These are phyloP conservation scores for Bocquillonia castaneifolia DNA, from an alignment of 441 rosid species.

Conservation along the genomic window DNA sequence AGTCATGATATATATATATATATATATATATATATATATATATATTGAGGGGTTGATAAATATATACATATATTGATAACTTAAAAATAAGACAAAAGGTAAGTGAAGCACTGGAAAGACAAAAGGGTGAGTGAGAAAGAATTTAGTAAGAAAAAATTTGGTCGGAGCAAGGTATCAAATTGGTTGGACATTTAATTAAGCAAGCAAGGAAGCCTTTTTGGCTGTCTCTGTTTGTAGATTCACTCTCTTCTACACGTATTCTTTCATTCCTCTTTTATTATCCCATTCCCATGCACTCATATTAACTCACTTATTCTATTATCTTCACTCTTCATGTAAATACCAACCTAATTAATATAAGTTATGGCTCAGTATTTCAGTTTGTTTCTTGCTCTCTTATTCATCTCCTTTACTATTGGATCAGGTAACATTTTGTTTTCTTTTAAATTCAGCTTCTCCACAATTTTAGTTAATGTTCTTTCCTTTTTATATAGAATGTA, in stretches of 20 bases:
- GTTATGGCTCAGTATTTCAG: slow-evolving; percentile 28
- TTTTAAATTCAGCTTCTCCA: not conserved
- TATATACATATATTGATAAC: too few species aligned
- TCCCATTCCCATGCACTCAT: not conserved
- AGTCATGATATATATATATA: too few species aligned
- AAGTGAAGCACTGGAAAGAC: not conserved
- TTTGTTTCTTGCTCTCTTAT: slow-evolving; percentile 15
- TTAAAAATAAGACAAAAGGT: too few species aligned
- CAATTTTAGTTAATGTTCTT: not conserved
- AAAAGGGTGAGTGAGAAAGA: not conserved
- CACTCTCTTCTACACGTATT: slow-evolving; percentile 38
- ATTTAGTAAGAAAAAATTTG: not conserved
- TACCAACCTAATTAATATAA: not conserved
- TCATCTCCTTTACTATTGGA: slow-evolving; percentile 22
- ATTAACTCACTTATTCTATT: slow-evolving; percentile 12
- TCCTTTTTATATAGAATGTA: too few species aligned
- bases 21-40: too few species aligned
- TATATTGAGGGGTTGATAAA: too few species aligned
- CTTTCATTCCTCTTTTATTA: slow-evolving; percentile 13
- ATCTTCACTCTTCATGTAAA: not conserved
- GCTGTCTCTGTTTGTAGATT: slow-evolving; percentile 25
- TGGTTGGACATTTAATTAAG: slow-evolving; percentile 27
- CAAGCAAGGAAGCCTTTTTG: slow-evolving; percentile 36
- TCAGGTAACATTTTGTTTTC: slow-evolving; percentile 34
- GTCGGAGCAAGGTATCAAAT: slow-evolving; percentile 37